Evolutionary conservation across 352 stramenopile species (phyloP).

Genomic region (Pythium apleroticum): DNA sequence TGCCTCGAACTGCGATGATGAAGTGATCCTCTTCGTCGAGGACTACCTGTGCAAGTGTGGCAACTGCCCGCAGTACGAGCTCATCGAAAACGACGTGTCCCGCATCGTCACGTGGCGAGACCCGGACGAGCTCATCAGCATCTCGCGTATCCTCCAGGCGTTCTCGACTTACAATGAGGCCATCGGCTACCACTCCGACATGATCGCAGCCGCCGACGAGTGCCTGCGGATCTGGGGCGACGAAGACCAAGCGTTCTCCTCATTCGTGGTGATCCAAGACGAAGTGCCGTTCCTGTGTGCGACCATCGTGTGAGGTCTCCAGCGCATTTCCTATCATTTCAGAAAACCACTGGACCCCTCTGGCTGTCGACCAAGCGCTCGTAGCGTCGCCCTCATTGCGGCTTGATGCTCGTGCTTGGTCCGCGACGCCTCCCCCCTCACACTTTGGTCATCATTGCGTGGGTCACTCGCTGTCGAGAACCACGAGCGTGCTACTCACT

Average conservation of each 20-base stretch:
- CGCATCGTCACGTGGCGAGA: conserved; percentile 22
- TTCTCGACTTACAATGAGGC: conserved; percentile 74
- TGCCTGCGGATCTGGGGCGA: conserved; percentile 53
- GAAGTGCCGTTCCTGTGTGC: conserved; percentile 45
- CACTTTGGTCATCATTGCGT: background rate
- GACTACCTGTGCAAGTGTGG: conserved; percentile 27
- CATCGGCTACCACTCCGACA: conserved; percentile 43
- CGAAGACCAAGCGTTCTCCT: conserved; percentile 63
- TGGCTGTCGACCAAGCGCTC: background rate
- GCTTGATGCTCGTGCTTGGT: conserved; percentile 26
- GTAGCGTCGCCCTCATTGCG: conserved; percentile 38
- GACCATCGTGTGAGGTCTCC: conserved; percentile 7
- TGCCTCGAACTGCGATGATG: background rate
- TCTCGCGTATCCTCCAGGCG: conserved; percentile 54
- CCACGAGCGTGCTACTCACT: too few relatives aligned
- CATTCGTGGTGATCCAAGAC: conserved; percentile 61
- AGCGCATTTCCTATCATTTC: conserved; percentile 18
- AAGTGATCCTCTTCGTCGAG: conserved; percentile 12
- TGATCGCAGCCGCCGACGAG: conserved; percentile 52
- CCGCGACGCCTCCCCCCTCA: background rate
- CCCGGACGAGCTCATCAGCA: conserved; percentile 23
- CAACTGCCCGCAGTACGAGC: conserved; percentile 23
- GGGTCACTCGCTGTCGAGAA: too few relatives aligned
- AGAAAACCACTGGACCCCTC: background rate
- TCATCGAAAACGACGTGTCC: conserved; percentile 20